Percentiles rank a stretch among this genome's conserved stretches.
Evolutionary conservation across 805 yeast species (phyloP).

Genomic region (Pichia nakasei): DNA sequence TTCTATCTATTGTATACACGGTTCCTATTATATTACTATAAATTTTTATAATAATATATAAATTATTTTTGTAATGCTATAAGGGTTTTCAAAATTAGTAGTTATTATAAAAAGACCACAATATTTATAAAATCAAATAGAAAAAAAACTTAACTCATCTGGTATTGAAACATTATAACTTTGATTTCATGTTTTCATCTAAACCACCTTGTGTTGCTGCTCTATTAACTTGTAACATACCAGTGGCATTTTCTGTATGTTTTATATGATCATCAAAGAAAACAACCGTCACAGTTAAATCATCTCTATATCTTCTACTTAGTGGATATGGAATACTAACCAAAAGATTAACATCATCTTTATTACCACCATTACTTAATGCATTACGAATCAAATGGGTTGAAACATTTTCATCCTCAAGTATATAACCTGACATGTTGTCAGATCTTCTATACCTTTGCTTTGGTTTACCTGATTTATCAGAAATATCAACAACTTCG

Average conservation of each 20-base stretch:
- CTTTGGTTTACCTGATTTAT: conserved; percentile 50
- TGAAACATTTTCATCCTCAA: conserved; percentile 82
- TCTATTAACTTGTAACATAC: conserved; percentile 45
- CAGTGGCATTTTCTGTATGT: conserved; percentile 33
- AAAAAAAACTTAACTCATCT: too few species aligned
- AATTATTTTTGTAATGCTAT: too few species aligned
- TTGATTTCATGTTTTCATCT: conserved; percentile 34
- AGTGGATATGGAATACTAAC: conserved; percentile 87
- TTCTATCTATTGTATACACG: too few species aligned
- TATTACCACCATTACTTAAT: conserved; percentile 73
- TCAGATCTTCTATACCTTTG: conserved; percentile 58
- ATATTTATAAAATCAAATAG: too few species aligned
- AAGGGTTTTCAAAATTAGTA: too few species aligned
- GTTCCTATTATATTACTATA: too few species aligned
- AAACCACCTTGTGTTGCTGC: conserved; percentile 53
- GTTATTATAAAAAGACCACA: too few species aligned
- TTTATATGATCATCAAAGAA: conserved; percentile 65
- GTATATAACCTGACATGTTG: conserved; percentile 34
- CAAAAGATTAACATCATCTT: conserved; percentile 80
- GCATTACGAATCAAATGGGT: conserved; percentile 95
- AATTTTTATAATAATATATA: too few species aligned
- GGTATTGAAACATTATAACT: conserved; percentile 25
- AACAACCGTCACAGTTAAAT: conserved; percentile 89
- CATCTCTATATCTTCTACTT: conserved; percentile 90
- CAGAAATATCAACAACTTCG: conserved; percentile 52